Conservation (phyloP, 2,329 filamentous ascomycete species). For the Thelonectria blattea region DNA sequence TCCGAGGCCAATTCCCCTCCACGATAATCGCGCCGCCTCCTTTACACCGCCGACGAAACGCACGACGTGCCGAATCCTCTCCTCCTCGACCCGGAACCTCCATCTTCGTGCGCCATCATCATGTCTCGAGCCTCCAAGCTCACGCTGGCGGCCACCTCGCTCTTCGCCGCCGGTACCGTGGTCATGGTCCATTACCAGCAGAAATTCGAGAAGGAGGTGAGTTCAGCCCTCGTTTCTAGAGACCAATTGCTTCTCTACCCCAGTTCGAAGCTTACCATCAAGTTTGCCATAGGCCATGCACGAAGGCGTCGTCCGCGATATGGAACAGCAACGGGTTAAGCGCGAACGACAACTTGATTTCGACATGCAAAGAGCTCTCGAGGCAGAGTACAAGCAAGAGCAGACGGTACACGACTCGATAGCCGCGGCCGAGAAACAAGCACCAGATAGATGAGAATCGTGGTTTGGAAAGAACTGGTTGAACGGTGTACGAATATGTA, state of each 20-base stretch:
- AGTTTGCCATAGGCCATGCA: conserved; percentile 79
- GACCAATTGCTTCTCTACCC: not conserved
- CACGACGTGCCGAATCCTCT: not conserved
- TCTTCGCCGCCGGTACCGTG: conserved; percentile 78
- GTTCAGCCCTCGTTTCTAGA: conserved; percentile 39
- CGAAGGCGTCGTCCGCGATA: conserved; percentile 88
- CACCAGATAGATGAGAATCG: conserved; percentile 35
- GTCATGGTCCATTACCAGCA: conserved; percentile 90
- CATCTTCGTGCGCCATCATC: conserved; percentile 66
- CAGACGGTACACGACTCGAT: conserved; percentile 71
- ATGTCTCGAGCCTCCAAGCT: conserved; percentile 94
- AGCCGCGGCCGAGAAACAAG: conserved; percentile 33
- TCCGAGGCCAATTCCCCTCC: conserved; percentile 1
- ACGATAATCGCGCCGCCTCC: not conserved
- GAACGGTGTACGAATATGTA: conserved; percentile 2
- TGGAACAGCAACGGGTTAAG: conserved; percentile 92
- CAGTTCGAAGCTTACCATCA: conserved; percentile 13
- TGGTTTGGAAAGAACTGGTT: not conserved
- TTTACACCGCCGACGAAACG: not conserved
- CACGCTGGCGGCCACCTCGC: conserved; percentile 78
- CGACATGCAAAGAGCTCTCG: conserved; percentile 84
- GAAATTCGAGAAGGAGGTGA: conserved; percentile 79
- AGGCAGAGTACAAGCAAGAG: conserved; percentile 87
- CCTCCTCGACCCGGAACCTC: not conserved
- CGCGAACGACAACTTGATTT: conserved; percentile 92